Percentiles rank a stretch among this genome's conserved stretches.
Evolutionary conservation across 805 yeast species (phyloP).

Genomic region (Priceomyces melissophilus): DNA sequence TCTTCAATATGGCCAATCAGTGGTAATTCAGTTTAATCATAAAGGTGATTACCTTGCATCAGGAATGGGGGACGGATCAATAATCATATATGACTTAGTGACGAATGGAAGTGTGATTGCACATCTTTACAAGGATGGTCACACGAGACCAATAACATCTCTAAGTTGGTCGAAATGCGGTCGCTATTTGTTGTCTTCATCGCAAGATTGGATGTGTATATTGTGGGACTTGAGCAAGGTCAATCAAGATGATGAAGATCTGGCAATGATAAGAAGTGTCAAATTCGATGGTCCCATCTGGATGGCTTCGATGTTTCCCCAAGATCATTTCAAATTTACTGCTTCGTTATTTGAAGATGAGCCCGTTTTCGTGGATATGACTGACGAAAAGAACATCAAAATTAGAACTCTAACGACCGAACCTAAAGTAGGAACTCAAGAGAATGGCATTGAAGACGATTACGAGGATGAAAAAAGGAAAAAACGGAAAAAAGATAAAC

Average conservation of each 20-base stretch:
- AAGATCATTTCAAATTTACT: conserved; percentile 43
- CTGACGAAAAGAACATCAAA: conserved; percentile 15
- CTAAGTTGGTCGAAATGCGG: conserved; percentile 75
- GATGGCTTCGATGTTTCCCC: conserved; percentile 60
- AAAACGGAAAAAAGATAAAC: conserved; percentile 26
- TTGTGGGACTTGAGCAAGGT: conserved; percentile 67
- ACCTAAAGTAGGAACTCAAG: conserved; percentile 7
- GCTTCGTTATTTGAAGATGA: conserved; percentile 65
- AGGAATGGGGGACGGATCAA: conserved; percentile 71
- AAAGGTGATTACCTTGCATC: conserved; percentile 85
- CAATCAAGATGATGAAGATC: conserved; percentile 20
- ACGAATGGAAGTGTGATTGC: conserved; percentile 56
- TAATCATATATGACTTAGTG: conserved; percentile 70
- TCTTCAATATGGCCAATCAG: conserved; percentile 60
- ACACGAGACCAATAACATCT: conserved; percentile 70
- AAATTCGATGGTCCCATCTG: conserved; percentile 71
- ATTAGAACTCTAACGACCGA: conserved; percentile 19
- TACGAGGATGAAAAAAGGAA: conserved; percentile 9
- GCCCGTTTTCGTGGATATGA: conserved; percentile 50
- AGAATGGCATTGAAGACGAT: conserved; percentile 1
- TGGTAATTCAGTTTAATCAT: conserved; percentile 63
- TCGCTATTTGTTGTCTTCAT: conserved; percentile 60
- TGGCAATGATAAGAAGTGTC: conserved; percentile 39
- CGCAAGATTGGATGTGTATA: conserved; percentile 79
- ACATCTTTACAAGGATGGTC: conserved; percentile 50